Evolutionary conservation across 805 yeast genomes (phyloP).

Genomic region (Candida germanica): DNA sequence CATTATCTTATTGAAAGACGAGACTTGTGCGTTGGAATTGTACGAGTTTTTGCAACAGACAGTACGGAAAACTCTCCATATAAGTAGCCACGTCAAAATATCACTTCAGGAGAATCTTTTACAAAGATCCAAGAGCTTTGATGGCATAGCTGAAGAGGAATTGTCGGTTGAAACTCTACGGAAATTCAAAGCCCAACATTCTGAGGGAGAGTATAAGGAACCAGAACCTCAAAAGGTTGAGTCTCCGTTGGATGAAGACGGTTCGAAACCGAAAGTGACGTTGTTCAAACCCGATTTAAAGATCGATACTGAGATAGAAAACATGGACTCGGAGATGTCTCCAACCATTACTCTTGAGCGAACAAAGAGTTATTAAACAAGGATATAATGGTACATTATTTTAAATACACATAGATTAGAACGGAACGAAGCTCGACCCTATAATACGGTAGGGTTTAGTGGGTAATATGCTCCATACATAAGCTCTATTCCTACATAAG

Average conservation of each 20-base stretch:
- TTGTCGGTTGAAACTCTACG: slow-evolving; percentile 19
- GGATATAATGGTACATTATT: too few relatives aligned
- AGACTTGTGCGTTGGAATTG: slow-evolving; percentile 23
- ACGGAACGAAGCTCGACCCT: too few relatives aligned
- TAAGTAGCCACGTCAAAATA: slow-evolving; percentile 21
- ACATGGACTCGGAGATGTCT: slow-evolving; percentile 6
- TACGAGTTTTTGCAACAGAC: slow-evolving; percentile 18
- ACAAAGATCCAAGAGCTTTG: slow-evolving; percentile 28
- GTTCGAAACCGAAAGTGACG: slow-evolving; percentile 34
- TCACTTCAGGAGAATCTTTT: slow-evolving; percentile 38
- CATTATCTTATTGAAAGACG: slow-evolving; percentile 35
- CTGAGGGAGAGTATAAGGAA: slow-evolving; percentile 21
- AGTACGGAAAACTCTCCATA: slow-evolving; percentile 5
- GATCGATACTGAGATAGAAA: slow-evolving; percentile 17
- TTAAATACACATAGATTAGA: too few relatives aligned
- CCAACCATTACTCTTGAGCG: slow-evolving; percentile 43
- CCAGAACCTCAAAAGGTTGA: slow-evolving; percentile 35
- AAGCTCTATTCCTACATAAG: too few relatives aligned
- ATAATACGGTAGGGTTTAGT: too few relatives aligned
- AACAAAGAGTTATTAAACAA: too few relatives aligned
- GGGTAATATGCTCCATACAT: too few relatives aligned
- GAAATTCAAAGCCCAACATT: slow-evolving; percentile 21
- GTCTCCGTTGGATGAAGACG: too few relatives aligned
- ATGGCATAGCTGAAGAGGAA: slow-evolving; percentile 15
- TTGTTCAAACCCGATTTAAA: slow-evolving; percentile 32